Evolutionary conservation across 768 basidiomycete genomes (phyloP).

Genomic region (Suillus hirtellus): DNA sequence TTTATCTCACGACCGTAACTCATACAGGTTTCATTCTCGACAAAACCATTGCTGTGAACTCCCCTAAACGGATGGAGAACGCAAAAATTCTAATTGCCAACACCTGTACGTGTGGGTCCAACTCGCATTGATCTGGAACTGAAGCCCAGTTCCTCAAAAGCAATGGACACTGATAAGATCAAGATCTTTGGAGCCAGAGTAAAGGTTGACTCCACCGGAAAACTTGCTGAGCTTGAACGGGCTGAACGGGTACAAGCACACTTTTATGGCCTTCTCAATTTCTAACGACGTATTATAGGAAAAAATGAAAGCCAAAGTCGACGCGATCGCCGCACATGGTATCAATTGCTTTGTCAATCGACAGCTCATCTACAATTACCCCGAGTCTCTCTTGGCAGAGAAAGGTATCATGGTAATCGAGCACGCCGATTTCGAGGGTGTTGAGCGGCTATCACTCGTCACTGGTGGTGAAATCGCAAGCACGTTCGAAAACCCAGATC

Average conservation of each 20-base stretch:
- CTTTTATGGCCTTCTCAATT: not conserved
- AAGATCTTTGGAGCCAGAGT: constrained; percentile 98
- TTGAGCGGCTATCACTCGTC: constrained; percentile 92
- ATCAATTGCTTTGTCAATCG: constrained; percentile 98
- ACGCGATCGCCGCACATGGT: constrained; percentile 89
- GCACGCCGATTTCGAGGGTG: constrained; percentile 98
- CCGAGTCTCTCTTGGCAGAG: constrained; percentile 92
- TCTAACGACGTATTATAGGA: constrained; percentile 51
- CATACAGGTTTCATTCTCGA: constrained; percentile 91
- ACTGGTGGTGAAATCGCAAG: constrained; percentile 97
- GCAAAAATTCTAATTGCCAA: constrained; percentile 97
- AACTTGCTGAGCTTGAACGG: constrained; percentile 97
- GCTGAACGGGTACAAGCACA: constrained; percentile 72
- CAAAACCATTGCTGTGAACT: constrained; percentile 92
- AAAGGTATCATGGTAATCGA: constrained; percentile 95
- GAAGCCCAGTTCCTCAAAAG: constrained; percentile 37
- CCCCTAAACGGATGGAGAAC: constrained; percentile 92
- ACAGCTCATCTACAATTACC: constrained; percentile 99
- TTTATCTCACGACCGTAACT: not conserved
- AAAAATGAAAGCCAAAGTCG: constrained; percentile 99
- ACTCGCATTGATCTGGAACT: not conserved
- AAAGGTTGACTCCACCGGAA: constrained; percentile 94
- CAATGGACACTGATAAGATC: constrained; percentile 99
- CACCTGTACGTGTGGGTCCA: constrained; percentile 64
- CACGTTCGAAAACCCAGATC: constrained; percentile 91